Conservation (phyloP, 2,329 filamentous ascomycete genomes). For the Pseudogymnoascus sp. region DNA sequence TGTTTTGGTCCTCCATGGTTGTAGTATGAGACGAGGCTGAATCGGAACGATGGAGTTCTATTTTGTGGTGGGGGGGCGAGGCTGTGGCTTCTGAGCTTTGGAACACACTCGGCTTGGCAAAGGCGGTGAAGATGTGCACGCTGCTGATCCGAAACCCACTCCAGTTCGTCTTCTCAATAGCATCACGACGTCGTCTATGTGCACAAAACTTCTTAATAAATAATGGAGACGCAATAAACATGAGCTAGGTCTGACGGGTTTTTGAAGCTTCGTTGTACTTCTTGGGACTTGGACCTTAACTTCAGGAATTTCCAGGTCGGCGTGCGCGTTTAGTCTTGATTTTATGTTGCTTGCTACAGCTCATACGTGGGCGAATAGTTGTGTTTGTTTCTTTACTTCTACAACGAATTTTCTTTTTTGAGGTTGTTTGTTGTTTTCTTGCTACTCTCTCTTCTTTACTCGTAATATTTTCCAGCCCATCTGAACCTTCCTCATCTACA, state of each 20-base stretch:
- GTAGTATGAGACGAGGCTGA: slow-evolving; percentile 26
- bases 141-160: background rate
- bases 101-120: background rate
- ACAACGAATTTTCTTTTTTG: background rate
- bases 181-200: background rate
- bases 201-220: background rate
- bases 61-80: slow-evolving; percentile 7
- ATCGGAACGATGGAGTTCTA: background rate
- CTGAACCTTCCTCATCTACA: background rate
- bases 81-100: slow-evolving; percentile 4
- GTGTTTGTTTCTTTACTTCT: background rate
- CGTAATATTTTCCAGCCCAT: background rate
- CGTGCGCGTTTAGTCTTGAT: background rate
- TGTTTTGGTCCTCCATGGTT: slow-evolving; percentile 38
- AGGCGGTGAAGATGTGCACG: background rate
- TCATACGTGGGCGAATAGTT: background rate
- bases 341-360: background rate
- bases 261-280: background rate
- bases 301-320: background rate
- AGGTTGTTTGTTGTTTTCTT: background rate
- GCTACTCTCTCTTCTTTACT: background rate
- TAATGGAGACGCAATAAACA: background rate
- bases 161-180: background rate
- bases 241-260: background rate
- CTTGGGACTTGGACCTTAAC: background rate